Base-by-base conservation (phyloP, 139 green algal genomes). In the Dunaliella primolecta region DNA sequence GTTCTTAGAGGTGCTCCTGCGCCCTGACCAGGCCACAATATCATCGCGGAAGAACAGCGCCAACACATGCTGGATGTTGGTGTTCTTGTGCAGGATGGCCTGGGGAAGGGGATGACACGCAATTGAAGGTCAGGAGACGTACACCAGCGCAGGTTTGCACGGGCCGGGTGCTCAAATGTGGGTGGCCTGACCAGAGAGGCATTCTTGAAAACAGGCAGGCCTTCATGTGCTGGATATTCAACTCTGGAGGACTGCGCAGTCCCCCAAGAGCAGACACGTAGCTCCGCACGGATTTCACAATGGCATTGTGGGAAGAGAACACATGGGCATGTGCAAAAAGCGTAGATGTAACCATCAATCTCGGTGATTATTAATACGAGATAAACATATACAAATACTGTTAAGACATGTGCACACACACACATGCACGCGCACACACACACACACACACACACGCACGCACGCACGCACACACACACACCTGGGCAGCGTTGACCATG, bases 1-100 rank as follows among this genome's bases (percentile, higher is more conserved):
- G 24, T 36, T 34, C 27, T 55, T 85, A 35, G 80, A 36, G 74
- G 32, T 84, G 70, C 81, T 77, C 30, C 57, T 37, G 31, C 30
- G 46, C 7, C n/a, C n/a, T n/a, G 55, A 86, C 77, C 81, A 85
- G 15, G 23, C n/a, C 31, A 33, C 30, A 77, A 64, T 75, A 86
- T 94, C 91, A 76, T 96, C 94, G 2, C 94, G 88, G 91, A 98
- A 97, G 91, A 98, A 98, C 80, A 98, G 89, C 2, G 89, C 84
- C 38, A 99, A 84, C 38, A 96, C 87, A 24, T 93, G 85, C 36
- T 91, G 57, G 32, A 95, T 57, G 79, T 89, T 91, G 36, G 72
- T 81, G 56, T 90, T 78, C 27, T 88, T 88, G 33, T 83, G 81
- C 70, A 87, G 25, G 38, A 91, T 37, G 32, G 85, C 84, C 30